Base-by-base conservation (phyloP, 2,329 filamentous ascomycete species). In the Fusarium sp. region DNA sequence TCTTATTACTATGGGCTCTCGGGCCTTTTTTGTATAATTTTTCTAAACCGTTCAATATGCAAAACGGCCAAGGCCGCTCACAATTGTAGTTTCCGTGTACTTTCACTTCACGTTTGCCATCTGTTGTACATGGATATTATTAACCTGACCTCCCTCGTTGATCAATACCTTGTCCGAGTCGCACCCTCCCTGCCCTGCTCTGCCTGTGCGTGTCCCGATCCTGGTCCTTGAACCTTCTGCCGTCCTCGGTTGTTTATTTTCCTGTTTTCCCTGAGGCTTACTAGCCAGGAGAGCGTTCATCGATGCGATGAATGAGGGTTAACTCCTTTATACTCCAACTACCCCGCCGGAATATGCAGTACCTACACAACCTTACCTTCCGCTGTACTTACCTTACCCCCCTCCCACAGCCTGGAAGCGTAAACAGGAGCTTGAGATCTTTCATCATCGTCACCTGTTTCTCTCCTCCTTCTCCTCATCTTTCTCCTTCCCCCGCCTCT, bases 111-210 rank as follows among this genome's bases (percentile, higher is more conserved):
- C 20, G 16, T 61, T 61, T 59, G 58, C 20, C 29, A 33, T 31
- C 44, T 49, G 16, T 17, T 49, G 44, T 49, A 49, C 24, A 29
- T 49, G 44, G 46, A 51, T 29, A 49, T 38, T 27, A 24, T 33
- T 35, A 35, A 29, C 56, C 27, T 42, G 56, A 53, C 49, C 38
- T 40, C 49, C 49, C 38, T 40, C 49, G 71, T 38, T 71, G 71
- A 73, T 73, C 63, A 44, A 71, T 73, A 31, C 71, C 51, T 33
- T 31, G 63, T 58, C 44, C 51, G 64, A 62, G 24, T 71, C 59
- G 38, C 27, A 51, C 46, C 46, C 27, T 51, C 27, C 46, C 46
- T 51, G 44, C 10, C 9, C 17, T 49, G 8, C 16, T 24, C 35
- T 71, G 49, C 70, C 44, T 56, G 29, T 35, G 46, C 42, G 31